phyloP scores from a whole-genome alignment of 1,284 basidiomycete genomes.

The Pascua guehoae region DNA sequence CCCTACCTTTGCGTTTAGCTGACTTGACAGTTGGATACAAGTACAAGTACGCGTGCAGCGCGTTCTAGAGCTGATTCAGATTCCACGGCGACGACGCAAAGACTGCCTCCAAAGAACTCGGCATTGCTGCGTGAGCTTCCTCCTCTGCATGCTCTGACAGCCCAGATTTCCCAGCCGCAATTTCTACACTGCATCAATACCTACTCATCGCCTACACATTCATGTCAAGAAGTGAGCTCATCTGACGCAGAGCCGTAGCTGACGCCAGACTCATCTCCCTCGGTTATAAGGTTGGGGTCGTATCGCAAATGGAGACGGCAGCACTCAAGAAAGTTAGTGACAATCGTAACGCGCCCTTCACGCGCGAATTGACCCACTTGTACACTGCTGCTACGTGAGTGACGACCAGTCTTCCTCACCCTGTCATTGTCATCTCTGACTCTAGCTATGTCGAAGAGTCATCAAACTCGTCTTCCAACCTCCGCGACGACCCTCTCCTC shows the following conservation, averaged over 20 bases:
- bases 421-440: background rate
- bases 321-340: constrained; percentile 89
- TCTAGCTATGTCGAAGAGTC: constrained; percentile 47
- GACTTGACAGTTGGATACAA: constrained; percentile 67
- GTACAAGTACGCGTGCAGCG: constrained; percentile 53
- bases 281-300: constrained; percentile 86
- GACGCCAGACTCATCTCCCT: constrained; percentile 67
- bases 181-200: constrained; percentile 77
- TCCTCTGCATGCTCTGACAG: background rate
- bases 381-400: constrained; percentile 86
- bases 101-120: constrained; percentile 8
- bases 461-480: constrained; percentile 34
- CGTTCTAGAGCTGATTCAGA: constrained; percentile 28
- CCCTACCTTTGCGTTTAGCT: constrained; percentile 1
- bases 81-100: constrained; percentile 89
- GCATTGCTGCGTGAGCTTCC: constrained; percentile 56
- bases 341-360: constrained; percentile 76
- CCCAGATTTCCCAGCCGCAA: constrained; percentile 66
- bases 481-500: constrained; percentile 30
- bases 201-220: constrained; percentile 72
- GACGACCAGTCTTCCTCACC: too few relatives aligned
- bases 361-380: constrained; percentile 71
- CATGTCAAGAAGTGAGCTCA: constrained; percentile 75
- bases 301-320: constrained; percentile 90
- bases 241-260: constrained; percentile 1